Evolutionary conservation across 306 rosid genomes (phyloP).

Genomic region (Malus sieversii): DNA sequence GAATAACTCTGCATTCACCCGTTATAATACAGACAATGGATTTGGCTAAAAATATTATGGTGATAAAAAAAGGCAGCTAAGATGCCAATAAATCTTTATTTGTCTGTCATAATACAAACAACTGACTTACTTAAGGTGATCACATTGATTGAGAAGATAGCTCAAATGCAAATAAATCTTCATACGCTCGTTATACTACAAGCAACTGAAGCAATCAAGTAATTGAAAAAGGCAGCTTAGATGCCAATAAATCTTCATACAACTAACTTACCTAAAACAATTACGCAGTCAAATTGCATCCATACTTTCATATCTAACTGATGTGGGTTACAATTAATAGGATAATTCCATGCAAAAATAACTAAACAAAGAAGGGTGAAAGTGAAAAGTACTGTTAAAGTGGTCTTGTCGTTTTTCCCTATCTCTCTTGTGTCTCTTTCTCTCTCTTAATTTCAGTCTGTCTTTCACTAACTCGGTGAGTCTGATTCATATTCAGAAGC

Average conservation of each 20-base stretch:
- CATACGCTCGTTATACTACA: neutral
- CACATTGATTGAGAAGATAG: too few relatives aligned
- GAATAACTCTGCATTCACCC: too few relatives aligned
- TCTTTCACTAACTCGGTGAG: neutral
- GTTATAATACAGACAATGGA: too few relatives aligned
- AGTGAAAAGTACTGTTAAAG: slow-evolving; percentile 12
- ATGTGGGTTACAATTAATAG: neutral
- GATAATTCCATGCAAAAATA: neutral
- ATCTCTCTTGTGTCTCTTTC: neutral
- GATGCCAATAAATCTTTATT: too few relatives aligned
- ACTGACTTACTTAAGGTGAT: too few relatives aligned
- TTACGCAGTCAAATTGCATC: neutral
- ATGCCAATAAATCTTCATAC: neutral
- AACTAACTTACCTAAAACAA: neutral
- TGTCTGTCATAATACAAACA: too few relatives aligned
- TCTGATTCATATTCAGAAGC: neutral
- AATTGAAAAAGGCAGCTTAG: neutral
- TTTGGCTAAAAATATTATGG: too few relatives aligned
- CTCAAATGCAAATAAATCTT: neutral
- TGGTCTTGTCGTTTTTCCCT: slow-evolving; percentile 15
- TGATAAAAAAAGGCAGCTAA: too few relatives aligned
- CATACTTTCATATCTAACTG: neutral
- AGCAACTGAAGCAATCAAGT: neutral
- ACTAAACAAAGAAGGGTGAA: slow-evolving; percentile 3
- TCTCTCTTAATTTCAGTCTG: neutral